Percentiles rank a stretch among this genome's conserved stretches.
These are phyloP conservation scores for Ajuga chamaepitys DNA, from an alignment of 257 asterid genomes.

Conservation along the genomic window DNA sequence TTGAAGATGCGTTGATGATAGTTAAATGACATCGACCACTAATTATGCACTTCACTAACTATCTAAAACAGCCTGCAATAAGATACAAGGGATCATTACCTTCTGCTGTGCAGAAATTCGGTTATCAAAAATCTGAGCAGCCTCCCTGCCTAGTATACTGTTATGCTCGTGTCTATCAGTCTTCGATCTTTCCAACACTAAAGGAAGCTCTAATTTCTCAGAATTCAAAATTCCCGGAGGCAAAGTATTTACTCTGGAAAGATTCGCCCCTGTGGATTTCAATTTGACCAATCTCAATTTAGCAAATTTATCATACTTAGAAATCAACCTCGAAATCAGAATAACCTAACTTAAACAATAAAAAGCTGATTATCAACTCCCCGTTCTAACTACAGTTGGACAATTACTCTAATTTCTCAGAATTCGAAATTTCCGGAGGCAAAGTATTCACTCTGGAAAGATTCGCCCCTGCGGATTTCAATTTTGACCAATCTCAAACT, in stretches of 20 bases:
- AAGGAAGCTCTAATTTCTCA: constrained; percentile 26
- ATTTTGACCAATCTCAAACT: neutral
- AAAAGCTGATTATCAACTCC: neutral
- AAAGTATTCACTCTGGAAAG: constrained; percentile 44
- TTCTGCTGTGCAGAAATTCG: constrained; percentile 63
- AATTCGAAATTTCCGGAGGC: constrained; percentile 38
- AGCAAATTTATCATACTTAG: neutral
- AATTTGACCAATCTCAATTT: neutral
- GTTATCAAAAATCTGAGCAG: constrained; percentile 64
- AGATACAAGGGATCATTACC: constrained; percentile 25
- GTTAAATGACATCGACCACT: neutral
- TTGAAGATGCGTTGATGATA: no score
- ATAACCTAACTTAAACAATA: neutral
- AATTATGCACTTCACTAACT: neutral
- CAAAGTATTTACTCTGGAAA: constrained; percentile 45
- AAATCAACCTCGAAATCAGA: neutral
- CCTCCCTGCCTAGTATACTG: constrained; percentile 48
- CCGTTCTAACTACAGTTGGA: neutral
- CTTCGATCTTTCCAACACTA: constrained; percentile 50
- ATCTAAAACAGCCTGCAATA: neutral
- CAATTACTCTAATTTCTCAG: constrained; percentile 23
- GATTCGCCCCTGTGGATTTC: constrained; percentile 22
- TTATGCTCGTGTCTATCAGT: constrained; percentile 50
- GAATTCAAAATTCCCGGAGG: constrained; percentile 39
- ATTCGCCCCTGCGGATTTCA: constrained; percentile 32